Evolutionary conservation across 1,139 yeast genomes (phyloP).

Genomic region (Diutina sp.): DNA sequence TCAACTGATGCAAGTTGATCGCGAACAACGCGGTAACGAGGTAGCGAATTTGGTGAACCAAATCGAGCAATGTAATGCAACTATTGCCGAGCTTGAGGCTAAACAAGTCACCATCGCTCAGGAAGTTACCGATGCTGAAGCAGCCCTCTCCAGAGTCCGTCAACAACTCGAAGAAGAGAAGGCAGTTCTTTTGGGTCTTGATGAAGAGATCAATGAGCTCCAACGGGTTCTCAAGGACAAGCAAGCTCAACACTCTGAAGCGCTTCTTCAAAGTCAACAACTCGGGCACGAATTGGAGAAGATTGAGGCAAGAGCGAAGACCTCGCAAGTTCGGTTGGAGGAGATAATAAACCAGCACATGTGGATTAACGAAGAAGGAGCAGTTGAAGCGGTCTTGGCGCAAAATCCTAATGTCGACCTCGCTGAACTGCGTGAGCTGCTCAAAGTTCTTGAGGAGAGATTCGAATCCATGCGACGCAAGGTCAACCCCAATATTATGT

Average conservation of each 20-base stretch:
- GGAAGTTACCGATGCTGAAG: conserved; percentile 14
- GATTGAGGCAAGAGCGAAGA: conserved; percentile 27
- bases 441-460: conserved; percentile 44
- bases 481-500: conserved; percentile 83
- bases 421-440: conserved; percentile 47
- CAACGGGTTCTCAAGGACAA: conserved; percentile 40
- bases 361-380: conserved; percentile 61
- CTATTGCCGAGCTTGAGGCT: conserved; percentile 25
- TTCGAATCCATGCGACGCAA: conserved; percentile 69
- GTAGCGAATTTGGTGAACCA: conserved; percentile 32
- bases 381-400: conserved; percentile 38
- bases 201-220: conserved; percentile 67
- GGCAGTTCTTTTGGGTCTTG: conserved; percentile 51
- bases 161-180: conserved; percentile 48
- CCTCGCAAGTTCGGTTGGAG: conserved; percentile 32
- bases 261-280: conserved; percentile 45
- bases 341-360: conserved; percentile 42
- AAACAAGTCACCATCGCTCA: conserved; percentile 17
- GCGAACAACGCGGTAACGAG: conserved; percentile 57
- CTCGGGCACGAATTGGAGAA: conserved; percentile 55
- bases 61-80: conserved; percentile 16
- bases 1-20: conserved; percentile 58
- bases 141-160: conserved; percentile 21
- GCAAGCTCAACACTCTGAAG: conserved; percentile 33
- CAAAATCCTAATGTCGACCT: conserved; percentile 55